These are phyloP conservation scores for Neoboletus brunneissimus DNA, from an alignment of 768 basidiomycete species.

Conservation along the genomic window DNA sequence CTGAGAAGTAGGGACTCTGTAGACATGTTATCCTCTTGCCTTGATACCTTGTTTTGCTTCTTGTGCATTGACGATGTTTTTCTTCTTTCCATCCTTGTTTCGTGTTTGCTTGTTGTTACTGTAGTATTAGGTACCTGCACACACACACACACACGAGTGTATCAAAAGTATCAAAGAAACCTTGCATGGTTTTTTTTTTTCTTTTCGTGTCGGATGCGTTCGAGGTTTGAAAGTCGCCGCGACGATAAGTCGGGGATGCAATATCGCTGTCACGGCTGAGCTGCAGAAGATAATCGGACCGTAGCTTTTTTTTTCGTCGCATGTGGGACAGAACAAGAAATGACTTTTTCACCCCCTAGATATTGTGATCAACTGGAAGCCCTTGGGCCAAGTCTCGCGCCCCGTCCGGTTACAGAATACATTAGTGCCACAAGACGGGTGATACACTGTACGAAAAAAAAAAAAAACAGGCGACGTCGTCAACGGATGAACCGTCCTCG, in stretches of 20 bases:
- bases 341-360: too few species aligned
- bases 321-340: too few species aligned
- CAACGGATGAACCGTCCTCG: neutral
- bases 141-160: neutral
- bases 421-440: neutral
- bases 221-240: too few species aligned
- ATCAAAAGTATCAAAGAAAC: neutral
- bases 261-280: too few species aligned
- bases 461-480: neutral
- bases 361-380: too few species aligned
- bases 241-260: too few species aligned
- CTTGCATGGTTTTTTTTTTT: too few species aligned
- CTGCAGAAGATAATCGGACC: too few species aligned
- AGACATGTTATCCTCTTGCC: neutral
- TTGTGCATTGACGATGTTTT: neutral
- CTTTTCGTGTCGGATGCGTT: too few species aligned
- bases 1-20: slow-evolving; percentile 17
- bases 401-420: neutral
- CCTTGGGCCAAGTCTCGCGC: too few species aligned
- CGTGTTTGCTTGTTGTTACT: neutral
- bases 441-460: neutral
- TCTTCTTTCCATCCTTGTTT: neutral
- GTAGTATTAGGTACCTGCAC: neutral
- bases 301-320: too few species aligned
- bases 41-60: slow-evolving; percentile 1